Base-by-base conservation (phyloP, 2,329 filamentous ascomycete species). In the Huntiella omanensis region DNA sequence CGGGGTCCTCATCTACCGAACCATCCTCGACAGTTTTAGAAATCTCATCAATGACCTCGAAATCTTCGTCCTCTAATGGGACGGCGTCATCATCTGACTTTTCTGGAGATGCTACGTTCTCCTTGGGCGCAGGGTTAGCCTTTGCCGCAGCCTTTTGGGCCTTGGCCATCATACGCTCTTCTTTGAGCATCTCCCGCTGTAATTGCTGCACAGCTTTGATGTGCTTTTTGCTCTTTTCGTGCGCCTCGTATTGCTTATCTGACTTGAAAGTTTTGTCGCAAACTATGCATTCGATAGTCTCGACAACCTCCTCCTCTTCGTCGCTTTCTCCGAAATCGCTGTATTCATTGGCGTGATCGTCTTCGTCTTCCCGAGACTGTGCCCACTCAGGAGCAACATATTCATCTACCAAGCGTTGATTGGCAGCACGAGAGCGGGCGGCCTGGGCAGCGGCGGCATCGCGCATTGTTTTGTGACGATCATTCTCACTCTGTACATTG, bases 221-320 rank as follows among this genome's bases (percentile, higher is more conserved):
- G 56, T 98, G 91, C 62, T 96, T 98, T 60, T 94, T 98, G 67
- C 88, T 96, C 64, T 81, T 85, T 63, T 95, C 87, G 56, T 98
- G 91, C 3, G 82, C 80, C 55, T 92, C 78, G 50, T 82, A 86
- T 57, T 96, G 88, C 53, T 85, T 86, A 58, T 93, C 83, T 56
- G 87, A 96, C 62, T 95, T 75, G 63, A 96, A 98, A 0, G 64
- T 70, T 53, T 82, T 84, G 53, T 76, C 72, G 60, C 91, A 96
- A 4, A 77, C 73, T 2, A 80, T 72, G 57, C 91, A 96, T 54
- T 78, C 78, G 45, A 83, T 72, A 28, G 75, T 64, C 52, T 80
- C 71, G 3, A 70, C 59, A 17, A 51, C 73, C 71, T 2, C 66
- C 68, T 46, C 48, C 44, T 67, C 67, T n/a, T 69, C 65, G 19